Conservation (phyloP, 805 yeast species). For the Barnettozyma sucrosica region DNA sequence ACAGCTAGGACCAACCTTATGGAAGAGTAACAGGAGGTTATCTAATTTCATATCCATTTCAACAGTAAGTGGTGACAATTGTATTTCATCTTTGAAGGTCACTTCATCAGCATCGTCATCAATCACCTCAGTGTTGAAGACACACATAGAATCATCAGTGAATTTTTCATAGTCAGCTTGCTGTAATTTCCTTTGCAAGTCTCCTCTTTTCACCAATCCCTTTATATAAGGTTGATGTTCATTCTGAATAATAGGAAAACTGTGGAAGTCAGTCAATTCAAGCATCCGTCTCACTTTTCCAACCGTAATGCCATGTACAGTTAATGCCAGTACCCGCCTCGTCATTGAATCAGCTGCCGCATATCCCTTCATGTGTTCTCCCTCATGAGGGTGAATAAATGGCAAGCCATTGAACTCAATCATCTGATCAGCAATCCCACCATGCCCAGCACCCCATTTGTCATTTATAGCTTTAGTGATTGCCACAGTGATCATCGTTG, state of each 20-base stretch:
- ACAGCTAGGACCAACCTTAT: slow-evolving; percentile 73
- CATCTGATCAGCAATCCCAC: slow-evolving; percentile 96
- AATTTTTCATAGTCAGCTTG: slow-evolving; percentile 24
- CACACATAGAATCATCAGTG: background rate
- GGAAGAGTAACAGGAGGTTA: slow-evolving; percentile 60
- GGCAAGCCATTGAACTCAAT: slow-evolving; percentile 86
- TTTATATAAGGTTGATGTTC: slow-evolving; percentile 33
- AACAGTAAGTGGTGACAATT: slow-evolving; percentile 58
- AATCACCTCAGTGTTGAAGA: slow-evolving; percentile 5
- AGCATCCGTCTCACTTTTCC: slow-evolving; percentile 30
- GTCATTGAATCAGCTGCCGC: slow-evolving; percentile 61
- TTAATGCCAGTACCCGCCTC: slow-evolving; percentile 32
- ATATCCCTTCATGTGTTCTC: slow-evolving; percentile 46
- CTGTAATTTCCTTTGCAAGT: slow-evolving; percentile 29
- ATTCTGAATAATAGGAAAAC: slow-evolving; percentile 50
- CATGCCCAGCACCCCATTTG: slow-evolving; percentile 51
- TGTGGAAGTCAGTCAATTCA: slow-evolving; percentile 34
- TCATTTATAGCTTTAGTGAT: slow-evolving; percentile 78
- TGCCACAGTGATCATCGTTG: slow-evolving; percentile 94
- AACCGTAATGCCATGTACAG: slow-evolving; percentile 31
- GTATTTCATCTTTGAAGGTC: slow-evolving; percentile 32
- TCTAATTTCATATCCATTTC: slow-evolving; percentile 50
- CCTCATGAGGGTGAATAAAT: slow-evolving; percentile 66
- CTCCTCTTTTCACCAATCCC: slow-evolving; percentile 43
- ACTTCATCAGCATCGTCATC: slow-evolving; percentile 8